A percentile compares a stretch with the other conserved stretches of the same genome.
Evolutionary conservation across 73 alveolate species (phyloP).

Genomic region (Paraurostyla sp.): DNA sequence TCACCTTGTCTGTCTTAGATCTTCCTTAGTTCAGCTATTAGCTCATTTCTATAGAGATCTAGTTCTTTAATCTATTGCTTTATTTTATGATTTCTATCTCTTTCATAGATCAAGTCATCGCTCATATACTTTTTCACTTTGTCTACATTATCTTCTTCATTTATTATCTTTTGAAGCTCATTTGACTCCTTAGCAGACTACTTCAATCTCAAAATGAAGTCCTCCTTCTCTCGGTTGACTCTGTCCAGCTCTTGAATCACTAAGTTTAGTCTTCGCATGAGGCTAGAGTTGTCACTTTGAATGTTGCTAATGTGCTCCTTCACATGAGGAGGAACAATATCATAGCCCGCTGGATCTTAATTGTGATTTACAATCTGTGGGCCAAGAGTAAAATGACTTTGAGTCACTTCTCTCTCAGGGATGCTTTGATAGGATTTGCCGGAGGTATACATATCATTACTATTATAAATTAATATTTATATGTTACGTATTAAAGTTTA

Average conservation of each 20-base stretch:
- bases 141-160: conserved; percentile 47
- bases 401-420: conserved; percentile 16
- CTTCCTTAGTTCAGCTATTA: not conserved
- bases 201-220: not conserved
- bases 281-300: conserved; percentile 39
- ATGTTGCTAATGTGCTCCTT: conserved; percentile 41
- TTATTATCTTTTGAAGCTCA: not conserved
- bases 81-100: conserved; percentile 50
- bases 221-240: conserved; percentile 52
- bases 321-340: conserved; percentile 17
- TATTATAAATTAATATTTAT: not conserved
- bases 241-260: conserved; percentile 43
- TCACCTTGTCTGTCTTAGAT: not conserved
- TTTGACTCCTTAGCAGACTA: not conserved
- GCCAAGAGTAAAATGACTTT: conserved; percentile 48
- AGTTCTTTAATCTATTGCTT: conserved; percentile 29
- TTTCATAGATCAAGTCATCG: conserved; percentile 45
- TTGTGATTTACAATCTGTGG: not conserved
- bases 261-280: conserved; percentile 51
- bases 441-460: not conserved
- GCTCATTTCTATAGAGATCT: conserved; percentile 2
- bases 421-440: not conserved
- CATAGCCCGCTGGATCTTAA: no score
- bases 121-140: conserved; percentile 33
- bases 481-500: no score